Conservation (phyloP, 768 basidiomycete genomes). For the Polyporus arcularius region DNA sequence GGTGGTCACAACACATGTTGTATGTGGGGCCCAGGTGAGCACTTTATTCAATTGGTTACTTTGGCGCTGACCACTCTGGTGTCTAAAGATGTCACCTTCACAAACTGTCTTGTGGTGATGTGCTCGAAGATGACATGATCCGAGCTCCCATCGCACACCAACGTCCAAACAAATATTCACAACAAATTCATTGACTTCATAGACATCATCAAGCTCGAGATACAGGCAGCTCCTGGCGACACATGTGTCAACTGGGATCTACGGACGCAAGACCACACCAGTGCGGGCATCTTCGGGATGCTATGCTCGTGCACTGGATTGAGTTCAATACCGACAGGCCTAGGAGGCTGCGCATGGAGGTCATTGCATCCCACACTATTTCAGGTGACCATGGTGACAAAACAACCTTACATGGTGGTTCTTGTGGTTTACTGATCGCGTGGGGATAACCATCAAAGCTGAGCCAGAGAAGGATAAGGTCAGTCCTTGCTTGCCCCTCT, state of each 20-base stretch:
- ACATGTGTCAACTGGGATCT: slow-evolving; percentile 20
- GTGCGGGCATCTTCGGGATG: slow-evolving; percentile 27
- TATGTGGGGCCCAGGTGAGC: background rate
- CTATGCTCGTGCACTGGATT: slow-evolving; percentile 25
- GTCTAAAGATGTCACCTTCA: background rate
- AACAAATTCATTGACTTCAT: slow-evolving; percentile 1
- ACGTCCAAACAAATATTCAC: background rate
- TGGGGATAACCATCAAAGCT: slow-evolving; percentile 24
- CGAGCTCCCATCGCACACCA: background rate
- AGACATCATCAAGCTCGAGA: background rate
- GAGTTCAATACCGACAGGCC: slow-evolving; percentile 9
- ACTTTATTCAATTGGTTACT: too few species aligned
- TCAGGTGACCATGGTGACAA: slow-evolving; percentile 27
- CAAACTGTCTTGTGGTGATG: slow-evolving; percentile 5
- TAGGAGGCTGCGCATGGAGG: slow-evolving; percentile 27
- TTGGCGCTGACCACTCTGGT: background rate
- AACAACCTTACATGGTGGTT: slow-evolving; percentile 32
- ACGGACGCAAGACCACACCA: slow-evolving; percentile 25
- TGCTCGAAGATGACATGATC: background rate
- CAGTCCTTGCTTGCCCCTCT: background rate
- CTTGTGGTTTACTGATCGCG: slow-evolving; percentile 24
- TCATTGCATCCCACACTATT: slow-evolving; percentile 26
- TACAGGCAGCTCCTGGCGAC: slow-evolving; percentile 8
- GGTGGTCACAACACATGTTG: background rate
- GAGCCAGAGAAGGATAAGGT: slow-evolving; percentile 25